Evolutionary conservation across 352 stramenopile species (phyloP), one percentile per base, ranked within the genome.

Genomic region (Globisporangium solare): DNA sequence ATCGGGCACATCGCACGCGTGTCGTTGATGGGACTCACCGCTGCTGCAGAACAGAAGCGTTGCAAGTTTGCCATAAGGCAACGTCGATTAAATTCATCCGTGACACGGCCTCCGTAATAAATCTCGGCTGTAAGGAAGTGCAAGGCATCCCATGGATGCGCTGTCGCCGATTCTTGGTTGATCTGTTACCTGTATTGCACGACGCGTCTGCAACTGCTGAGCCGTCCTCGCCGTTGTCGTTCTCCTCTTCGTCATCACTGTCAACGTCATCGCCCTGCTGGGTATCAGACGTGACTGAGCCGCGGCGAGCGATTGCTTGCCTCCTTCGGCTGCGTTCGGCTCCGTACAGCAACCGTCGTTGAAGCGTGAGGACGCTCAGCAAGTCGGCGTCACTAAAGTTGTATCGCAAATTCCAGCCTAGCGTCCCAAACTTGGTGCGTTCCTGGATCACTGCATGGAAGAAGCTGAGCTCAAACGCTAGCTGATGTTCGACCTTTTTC

Each of bases 381-480:
- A 94, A 84, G 56, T 94, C 84, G 0, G 83, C 70, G 35, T 89
- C 81, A 22, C 72, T 92, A 35, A 94, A 94, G 37, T 92, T 77
- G 53, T 94, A 88, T 42, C 61, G 77, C 1, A 89, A 48, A 47
- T 89, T 94, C 84, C 84, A 94, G 1, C 84, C 84, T 1, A 92
- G 66, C 2, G 80, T 63, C 0, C 84, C 84, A 51, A 92, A 94
- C 49, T 94, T 90, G 10, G 55, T 50, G 6, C 86, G 78, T 32
- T 94, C 84, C 49, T 91, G 78, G 11, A 92, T 60, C 11, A 89
- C 63, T 1, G 83, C 83, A 47, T 94, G 84, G 51, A 94, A 94
- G 45, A 94, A 83, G 31, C 78, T 88, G 2, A 92, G 56, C 0
- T 76, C 84, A 52, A 92, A 88, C 5, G 79, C 73, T 20, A 94